Percentiles rank a stretch among this genome's conserved stretches.
phyloP scores from a whole-genome alignment of 192 early-diverging fungal genomes.

The Dimargaris xerosporica region DNA sequence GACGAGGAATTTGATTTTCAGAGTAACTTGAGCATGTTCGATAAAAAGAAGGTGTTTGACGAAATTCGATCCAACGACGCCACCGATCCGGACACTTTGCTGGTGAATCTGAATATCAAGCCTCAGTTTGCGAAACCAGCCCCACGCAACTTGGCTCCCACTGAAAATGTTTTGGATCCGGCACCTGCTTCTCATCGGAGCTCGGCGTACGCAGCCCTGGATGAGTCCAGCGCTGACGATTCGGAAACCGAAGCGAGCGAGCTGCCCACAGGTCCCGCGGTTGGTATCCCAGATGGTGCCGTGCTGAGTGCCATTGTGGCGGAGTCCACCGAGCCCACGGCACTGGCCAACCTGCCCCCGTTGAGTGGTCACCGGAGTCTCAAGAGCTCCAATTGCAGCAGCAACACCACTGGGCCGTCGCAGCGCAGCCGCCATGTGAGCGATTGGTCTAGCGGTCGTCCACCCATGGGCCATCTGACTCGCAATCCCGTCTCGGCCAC shows the following conservation, averaged over 20 bases:
- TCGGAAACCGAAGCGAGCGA: not conserved
- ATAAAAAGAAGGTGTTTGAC: slow-evolving; percentile 55
- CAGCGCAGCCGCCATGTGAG: too few species aligned
- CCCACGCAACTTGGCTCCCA: slow-evolving; percentile 27
- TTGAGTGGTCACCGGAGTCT: not conserved
- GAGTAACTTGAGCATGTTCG: slow-evolving; percentile 42
- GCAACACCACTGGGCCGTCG: too few species aligned
- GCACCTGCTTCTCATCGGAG: slow-evolving; percentile 6
- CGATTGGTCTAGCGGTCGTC: too few species aligned
- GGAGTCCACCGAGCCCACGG: not conserved
- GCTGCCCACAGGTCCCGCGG: not conserved
- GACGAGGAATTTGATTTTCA: slow-evolving; percentile 53
- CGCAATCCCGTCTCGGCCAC: too few species aligned
- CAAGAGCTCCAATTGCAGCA: not conserved
- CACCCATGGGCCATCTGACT: too few species aligned
- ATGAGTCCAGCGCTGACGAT: not conserved
- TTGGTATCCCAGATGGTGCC: not conserved
- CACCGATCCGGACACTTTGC: slow-evolving; percentile 49
- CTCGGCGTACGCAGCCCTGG: not conserved
- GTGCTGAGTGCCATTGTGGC: too few species aligned
- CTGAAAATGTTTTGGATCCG: slow-evolving; percentile 54
- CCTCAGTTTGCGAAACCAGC: slow-evolving; percentile 16
- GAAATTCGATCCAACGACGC: slow-evolving; percentile 47
- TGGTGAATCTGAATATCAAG: slow-evolving; percentile 55
- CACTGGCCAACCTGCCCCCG: not conserved